A percentile compares a stretch with the other conserved stretches of the same genome.
phyloP scores from a whole-genome alignment of 2,329 filamentous ascomycete species.

The Lachnum nothofagi region DNA sequence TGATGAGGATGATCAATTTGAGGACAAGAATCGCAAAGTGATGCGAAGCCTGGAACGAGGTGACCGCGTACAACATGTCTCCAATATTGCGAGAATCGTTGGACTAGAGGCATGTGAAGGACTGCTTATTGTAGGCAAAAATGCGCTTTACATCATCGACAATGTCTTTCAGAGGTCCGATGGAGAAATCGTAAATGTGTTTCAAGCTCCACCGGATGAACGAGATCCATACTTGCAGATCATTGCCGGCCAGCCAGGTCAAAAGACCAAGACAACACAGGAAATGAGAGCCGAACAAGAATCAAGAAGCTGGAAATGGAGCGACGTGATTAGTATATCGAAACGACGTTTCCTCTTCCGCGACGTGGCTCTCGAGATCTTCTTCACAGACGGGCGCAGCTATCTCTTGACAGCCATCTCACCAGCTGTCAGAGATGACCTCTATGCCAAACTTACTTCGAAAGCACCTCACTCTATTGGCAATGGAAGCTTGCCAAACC shows the following conservation, averaged over 20 bases:
- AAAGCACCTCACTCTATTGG: slow-evolving; percentile 78
- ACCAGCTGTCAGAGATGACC: slow-evolving; percentile 66
- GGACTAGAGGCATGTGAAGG: slow-evolving; percentile 92
- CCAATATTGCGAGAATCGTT: slow-evolving; percentile 90
- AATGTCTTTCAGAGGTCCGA: slow-evolving; percentile 93
- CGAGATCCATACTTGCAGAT: slow-evolving; percentile 93
- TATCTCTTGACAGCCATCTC: slow-evolving; percentile 86
- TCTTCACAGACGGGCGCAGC: slow-evolving; percentile 94
- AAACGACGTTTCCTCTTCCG: slow-evolving; percentile 93
- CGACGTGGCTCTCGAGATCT: slow-evolving; percentile 93
- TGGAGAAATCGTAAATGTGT: slow-evolving; percentile 94
- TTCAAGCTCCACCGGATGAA: slow-evolving; percentile 87
- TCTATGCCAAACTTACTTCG: slow-evolving; percentile 68
- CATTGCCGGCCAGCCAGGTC: slow-evolving; percentile 72
- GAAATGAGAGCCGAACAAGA: slow-evolving; percentile 64
- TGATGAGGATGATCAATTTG: slow-evolving; percentile 72
- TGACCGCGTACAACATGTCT: slow-evolving; percentile 87
- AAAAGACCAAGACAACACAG: slow-evolving; percentile 56
- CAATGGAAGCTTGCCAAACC: slow-evolving; percentile 63
- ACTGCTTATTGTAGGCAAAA: slow-evolving; percentile 86
- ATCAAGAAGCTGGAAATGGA: slow-evolving; percentile 87
- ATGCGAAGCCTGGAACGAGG: slow-evolving; percentile 89
- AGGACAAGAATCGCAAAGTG: slow-evolving; percentile 97
- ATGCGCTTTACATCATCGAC: slow-evolving; percentile 88
- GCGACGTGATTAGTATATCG: slow-evolving; percentile 88